Percentiles rank a stretch among this genome's conserved stretches.
phyloP scores from a whole-genome alignment of 192 early-diverging fungal species.

The Entomortierella parvispora region DNA sequence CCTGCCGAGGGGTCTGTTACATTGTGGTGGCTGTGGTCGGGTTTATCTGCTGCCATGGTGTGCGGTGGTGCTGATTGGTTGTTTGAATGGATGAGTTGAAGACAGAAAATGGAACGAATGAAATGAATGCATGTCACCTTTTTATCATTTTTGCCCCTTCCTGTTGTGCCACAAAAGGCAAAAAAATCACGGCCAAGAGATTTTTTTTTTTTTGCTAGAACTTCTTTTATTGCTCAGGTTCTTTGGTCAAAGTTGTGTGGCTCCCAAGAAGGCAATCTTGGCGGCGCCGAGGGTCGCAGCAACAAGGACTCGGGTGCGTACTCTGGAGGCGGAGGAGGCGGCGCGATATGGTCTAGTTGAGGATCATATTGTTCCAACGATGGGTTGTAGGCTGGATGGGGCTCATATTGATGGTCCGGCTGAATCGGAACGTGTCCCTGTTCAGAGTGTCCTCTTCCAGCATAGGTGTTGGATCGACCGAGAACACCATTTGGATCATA shows the following conservation, averaged over 20 bases:
- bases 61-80: neutral
- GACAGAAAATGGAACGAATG: neutral
- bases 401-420: neutral
- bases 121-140: neutral
- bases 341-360: neutral
- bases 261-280: neutral
- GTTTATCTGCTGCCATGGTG: constrained; percentile 2
- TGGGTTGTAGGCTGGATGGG: constrained; percentile 5
- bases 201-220: constrained; percentile 5
- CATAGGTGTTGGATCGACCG: constrained; percentile 18
- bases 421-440: neutral
- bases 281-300: neutral
- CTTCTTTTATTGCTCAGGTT: neutral
- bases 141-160: neutral
- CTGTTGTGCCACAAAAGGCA: neutral
- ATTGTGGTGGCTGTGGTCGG: neutral
- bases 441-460: no score
- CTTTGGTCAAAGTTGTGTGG: neutral
- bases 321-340: neutral
- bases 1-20: neutral
- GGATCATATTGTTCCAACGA: neutral
- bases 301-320: neutral
- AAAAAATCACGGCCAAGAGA: constrained; percentile 29
- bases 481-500: neutral
- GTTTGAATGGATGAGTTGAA: neutral